phyloP scores from a whole-genome alignment of 176 grass and related monocot genomes.

The Areca catechu region DNA sequence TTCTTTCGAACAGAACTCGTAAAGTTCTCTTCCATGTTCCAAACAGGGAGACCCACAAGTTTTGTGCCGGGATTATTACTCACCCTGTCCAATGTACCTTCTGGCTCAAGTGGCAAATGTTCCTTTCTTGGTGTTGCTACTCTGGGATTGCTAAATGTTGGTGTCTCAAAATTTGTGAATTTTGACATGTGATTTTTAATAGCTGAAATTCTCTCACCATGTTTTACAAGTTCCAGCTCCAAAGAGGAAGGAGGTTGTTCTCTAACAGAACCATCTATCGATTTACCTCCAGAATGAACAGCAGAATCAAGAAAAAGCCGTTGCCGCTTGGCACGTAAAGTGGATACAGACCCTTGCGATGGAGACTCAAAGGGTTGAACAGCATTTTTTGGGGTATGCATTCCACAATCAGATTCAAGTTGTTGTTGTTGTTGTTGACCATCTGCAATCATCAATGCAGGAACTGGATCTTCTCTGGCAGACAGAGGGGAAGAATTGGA shows the following conservation, averaged over 20 bases:
- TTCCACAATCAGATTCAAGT: slow-evolving; percentile 23
- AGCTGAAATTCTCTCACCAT: slow-evolving; percentile 45
- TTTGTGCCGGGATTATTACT: slow-evolving; percentile 9
- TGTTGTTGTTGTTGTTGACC: slow-evolving; percentile 21
- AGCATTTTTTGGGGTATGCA: slow-evolving; percentile 27
- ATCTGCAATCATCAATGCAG: slow-evolving; percentile 10
- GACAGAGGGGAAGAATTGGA: slow-evolving; percentile 16
- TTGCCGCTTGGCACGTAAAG: slow-evolving; percentile 38
- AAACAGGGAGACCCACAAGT: slow-evolving; percentile 1
- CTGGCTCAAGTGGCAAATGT: slow-evolving; percentile 18
- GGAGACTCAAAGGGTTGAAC: slow-evolving; percentile 26
- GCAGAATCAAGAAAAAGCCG: slow-evolving; percentile 30
- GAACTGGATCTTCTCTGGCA: slow-evolving; percentile 9
- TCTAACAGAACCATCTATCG: not conserved
- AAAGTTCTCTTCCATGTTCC: not conserved
- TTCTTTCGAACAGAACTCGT: slow-evolving; percentile 5
- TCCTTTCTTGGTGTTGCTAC: slow-evolving; percentile 20
- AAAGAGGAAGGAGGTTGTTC: slow-evolving; percentile 19
- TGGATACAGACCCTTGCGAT: slow-evolving; percentile 36
- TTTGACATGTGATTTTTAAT: slow-evolving; percentile 31
- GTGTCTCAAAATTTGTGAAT: slow-evolving; percentile 25
- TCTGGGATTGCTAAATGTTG: slow-evolving; percentile 10
- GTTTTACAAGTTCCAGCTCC: slow-evolving; percentile 32
- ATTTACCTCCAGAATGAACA: slow-evolving; percentile 19
- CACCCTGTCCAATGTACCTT: slow-evolving; percentile 8